phyloP scores from a whole-genome alignment of 2,329 filamentous ascomycete genomes.

The Beauveria sp. region DNA sequence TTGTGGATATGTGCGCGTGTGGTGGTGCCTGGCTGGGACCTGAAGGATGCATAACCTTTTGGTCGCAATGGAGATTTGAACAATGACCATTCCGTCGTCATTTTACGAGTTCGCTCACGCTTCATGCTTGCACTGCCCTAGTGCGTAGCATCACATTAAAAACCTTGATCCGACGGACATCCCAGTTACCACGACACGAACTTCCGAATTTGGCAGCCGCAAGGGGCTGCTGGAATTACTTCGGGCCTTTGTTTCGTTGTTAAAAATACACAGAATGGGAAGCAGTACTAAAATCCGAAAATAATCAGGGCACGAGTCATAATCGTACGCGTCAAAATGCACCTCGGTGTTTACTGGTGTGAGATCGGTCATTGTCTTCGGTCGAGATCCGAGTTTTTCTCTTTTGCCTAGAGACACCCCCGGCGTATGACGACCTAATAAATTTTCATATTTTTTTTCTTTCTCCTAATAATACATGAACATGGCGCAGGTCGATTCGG shows the following conservation, averaged over 20 bases:
- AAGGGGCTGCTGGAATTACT: background rate
- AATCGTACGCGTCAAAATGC: background rate
- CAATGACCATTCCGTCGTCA: background rate
- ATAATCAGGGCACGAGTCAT: background rate
- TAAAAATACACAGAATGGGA: background rate
- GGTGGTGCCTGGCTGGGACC: background rate
- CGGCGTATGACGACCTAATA: background rate
- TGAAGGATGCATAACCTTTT: background rate
- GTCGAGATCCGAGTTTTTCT: slow-evolving; percentile 6
- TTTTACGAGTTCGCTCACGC: background rate
- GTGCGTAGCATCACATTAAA: background rate
- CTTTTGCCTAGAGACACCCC: background rate
- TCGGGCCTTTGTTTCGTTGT: background rate
- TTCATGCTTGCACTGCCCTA: background rate
- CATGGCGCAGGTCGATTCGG: too few species aligned
- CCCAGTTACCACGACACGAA: background rate
- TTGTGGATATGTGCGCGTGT: background rate
- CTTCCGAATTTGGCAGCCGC: background rate
- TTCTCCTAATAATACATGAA: background rate
- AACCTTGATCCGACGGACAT: slow-evolving; percentile 1
- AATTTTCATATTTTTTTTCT: background rate
- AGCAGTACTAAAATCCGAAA: background rate
- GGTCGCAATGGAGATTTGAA: too few species aligned
- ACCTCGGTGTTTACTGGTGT: slow-evolving; percentile 4
- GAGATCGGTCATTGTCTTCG: background rate